phyloP scores from a whole-genome alignment of 495 filamentous ascomycete species.

The Extremus antarcticus region DNA sequence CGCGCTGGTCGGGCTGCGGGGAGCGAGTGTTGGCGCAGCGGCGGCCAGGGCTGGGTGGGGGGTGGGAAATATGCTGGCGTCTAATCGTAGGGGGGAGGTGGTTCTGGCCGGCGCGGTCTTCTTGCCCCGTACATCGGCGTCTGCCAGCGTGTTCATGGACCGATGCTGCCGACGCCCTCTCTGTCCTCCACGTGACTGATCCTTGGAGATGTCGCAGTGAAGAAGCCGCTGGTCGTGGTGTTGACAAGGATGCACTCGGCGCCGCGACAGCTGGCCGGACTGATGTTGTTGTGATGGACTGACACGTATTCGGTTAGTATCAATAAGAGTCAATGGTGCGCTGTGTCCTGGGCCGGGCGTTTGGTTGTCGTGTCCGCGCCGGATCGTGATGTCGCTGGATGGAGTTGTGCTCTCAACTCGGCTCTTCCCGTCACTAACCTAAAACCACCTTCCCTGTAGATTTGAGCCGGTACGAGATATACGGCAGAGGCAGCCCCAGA shows the following conservation, averaged over 20 bases:
- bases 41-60: neutral
- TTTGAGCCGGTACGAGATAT: too few species aligned
- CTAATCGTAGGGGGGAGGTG: slow-evolving; percentile 20
- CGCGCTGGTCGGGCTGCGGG: neutral
- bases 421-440: too few species aligned
- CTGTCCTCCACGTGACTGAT: slow-evolving; percentile 6
- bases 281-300: neutral
- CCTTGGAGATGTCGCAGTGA: neutral
- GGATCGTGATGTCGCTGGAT: neutral
- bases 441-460: too few species aligned
- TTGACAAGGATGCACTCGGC: neutral
- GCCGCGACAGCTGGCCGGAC: neutral
- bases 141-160: slow-evolving; percentile 12
- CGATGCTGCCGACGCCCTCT: neutral
- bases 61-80: neutral
- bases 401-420: neutral
- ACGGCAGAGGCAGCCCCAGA: too few species aligned
- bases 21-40: neutral
- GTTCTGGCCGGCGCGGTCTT: slow-evolving; percentile 25
- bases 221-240: neutral
- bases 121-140: slow-evolving; percentile 32
- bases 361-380: too few species aligned
- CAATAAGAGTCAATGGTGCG: neutral
- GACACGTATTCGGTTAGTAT: neutral
- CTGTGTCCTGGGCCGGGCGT: neutral